Base-by-base conservation (phyloP, 2,329 filamentous ascomycete genomes). In the Penicillium thymicola region DNA sequence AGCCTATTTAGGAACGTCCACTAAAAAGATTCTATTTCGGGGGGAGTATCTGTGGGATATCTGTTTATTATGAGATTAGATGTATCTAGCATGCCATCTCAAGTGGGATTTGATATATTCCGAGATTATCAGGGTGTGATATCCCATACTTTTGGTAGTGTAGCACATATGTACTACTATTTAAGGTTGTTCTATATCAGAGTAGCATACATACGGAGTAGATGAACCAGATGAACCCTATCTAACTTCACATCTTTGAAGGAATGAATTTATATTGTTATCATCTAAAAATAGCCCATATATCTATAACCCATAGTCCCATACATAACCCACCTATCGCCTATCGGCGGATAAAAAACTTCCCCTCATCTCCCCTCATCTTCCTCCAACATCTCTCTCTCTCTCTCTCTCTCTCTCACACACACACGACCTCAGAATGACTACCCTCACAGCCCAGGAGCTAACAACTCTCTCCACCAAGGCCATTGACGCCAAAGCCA, bases 401-500 rank as follows among this genome's bases (percentile, higher is more conserved):
- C 21, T 14, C 25, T 38, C 41, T 27, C 18, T 16, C 18, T 30
- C 40, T 28, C n/a, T n/a, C n/a, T n/a, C n/a, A n/a, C n/a, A n/a
- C n/a, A n/a, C n/a, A 28, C 30, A 34, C 23, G 21, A 21, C 36
- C 41, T n/a, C 32, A 42, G 6, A n/a, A 55, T 54, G 52, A 44
- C 46, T 40, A 48, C 14, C 2, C 28, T 96, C 42, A 85, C 83
- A 10, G 70, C 75, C 16, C 71, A 78, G 47, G 88, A 96, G 72
- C 84, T 96, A 70, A 72, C 79, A 57, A 78, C 79, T 41, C 83
- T 96, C 46, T 82, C 82, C 51, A 73, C 78, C 56, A 80, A 83
- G 69, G 86, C 88, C 63, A 79, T 84, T 51, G 84, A 84, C 6
- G 91, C 92, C 58, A 95, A 95, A 74, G 80, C 80, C 2, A 82